These are phyloP conservation scores for Polychaeton citri DNA, from an alignment of 2,329 filamentous ascomycete species.

Conservation along the genomic window DNA sequence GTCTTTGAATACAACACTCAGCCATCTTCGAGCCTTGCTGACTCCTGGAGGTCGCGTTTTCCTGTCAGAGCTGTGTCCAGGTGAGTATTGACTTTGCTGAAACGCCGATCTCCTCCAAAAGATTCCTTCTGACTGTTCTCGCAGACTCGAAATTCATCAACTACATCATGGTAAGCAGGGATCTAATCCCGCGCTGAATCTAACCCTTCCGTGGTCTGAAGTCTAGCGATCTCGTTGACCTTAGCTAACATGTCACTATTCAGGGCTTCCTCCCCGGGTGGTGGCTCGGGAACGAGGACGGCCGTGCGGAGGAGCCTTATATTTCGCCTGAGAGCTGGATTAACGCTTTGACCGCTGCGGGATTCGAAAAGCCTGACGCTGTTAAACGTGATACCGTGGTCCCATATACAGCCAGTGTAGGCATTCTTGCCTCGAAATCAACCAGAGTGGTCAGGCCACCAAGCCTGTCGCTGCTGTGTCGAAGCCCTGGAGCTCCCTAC, in stretches of 20 bases:
- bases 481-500: neutral
- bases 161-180: neutral
- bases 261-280: slow-evolving; percentile 17
- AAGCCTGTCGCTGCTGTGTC: neutral
- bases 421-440: neutral
- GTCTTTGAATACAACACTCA: neutral
- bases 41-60: neutral
- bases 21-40: neutral
- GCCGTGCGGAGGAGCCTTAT: slow-evolving; percentile 4
- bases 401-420: neutral
- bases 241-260: too few species aligned
- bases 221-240: too few species aligned
- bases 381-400: neutral
- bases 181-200: too few species aligned
- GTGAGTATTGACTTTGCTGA: too few species aligned
- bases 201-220: too few species aligned
- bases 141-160: too few species aligned
- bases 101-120: too few species aligned
- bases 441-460: neutral
- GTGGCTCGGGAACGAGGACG: slow-evolving; percentile 20
- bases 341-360: neutral
- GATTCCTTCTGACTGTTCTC: too few species aligned
- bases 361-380: neutral
- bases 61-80: neutral
- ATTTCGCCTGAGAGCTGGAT: neutral